Evolutionary conservation across 2,329 filamentous ascomycete species (phyloP), one percentile per base, ranked within the genome.

Genomic region (Cladosporium oxysporum): DNA sequence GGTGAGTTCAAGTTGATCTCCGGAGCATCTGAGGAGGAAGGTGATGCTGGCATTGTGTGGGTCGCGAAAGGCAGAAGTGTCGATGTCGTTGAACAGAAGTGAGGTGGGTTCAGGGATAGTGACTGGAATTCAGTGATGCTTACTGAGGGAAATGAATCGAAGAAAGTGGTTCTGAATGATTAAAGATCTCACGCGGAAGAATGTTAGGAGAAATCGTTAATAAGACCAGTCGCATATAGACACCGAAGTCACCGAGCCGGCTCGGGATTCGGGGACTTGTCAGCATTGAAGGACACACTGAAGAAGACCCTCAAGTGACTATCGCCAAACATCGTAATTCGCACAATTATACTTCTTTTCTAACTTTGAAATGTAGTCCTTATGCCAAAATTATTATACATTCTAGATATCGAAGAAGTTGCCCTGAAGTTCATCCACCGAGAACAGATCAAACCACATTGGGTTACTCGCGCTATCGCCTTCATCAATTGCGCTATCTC

Each of bases 381-480:
- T 14, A 41, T 52, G 23, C 23, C 49, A 28, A 50, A 52, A 11
- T 3, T 5, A 28, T 28, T n/a, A 26, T 47, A 52, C 23, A 29
- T 14, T n/a, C 29, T 52, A 52, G 12, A 52, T n/a, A 26, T 52
- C 49, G 49, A 52, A 52, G 49, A 52, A 52, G 23, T 52, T 29
- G 7, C 16, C 28, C 41, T 47, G 41, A 5, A 47, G n/a, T 10
- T 47, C 41, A 18, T 64, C 61, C 23, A 29, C 6, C 33, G 61
- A 58, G 8, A 64, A 57, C 2, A 64, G 37, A 49, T 64, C 61
- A 29, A 64, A 64, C 61, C 61, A 64, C 14, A 64, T n/a, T 23
- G 11, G 12, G 12, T 57, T 41, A 26, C 50, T 64, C n/a, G 21
- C 18, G 12, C 8, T 26, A 3, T 64, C 61, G 33, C 50, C 33